Evolutionary conservation across 441 rosid genomes (phyloP).

Genomic region (Macaranga tanarius): DNA sequence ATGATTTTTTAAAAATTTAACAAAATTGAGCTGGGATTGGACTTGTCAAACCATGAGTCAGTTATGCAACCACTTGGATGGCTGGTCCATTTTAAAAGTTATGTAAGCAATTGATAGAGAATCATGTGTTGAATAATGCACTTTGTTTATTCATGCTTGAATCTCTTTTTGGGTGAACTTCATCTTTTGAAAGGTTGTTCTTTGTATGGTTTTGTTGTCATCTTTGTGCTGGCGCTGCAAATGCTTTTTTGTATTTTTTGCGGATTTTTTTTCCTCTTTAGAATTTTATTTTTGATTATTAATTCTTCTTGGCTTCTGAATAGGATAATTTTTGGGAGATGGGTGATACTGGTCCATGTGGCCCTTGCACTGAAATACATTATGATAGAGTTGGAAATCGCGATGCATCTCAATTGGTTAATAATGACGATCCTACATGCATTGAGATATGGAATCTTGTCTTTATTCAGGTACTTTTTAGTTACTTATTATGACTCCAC

Average conservation of each 20-base stretch:
- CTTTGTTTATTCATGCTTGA: not conserved
- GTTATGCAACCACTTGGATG: too few relatives aligned
- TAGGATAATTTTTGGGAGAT: conserved; percentile 99
- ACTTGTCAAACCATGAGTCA: too few relatives aligned
- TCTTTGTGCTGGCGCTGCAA: not conserved
- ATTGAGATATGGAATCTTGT: conserved; percentile 99
- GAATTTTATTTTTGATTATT: conserved; percentile 10
- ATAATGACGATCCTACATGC: conserved; percentile 97
- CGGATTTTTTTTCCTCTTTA: not conserved
- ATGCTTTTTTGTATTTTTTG: not conserved
- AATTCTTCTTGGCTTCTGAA: conserved; percentile 18
- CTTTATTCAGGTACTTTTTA: conserved; percentile 80
- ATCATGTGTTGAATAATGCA: not conserved
- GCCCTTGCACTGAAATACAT: conserved; percentile 99
- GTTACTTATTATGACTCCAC: not conserved
- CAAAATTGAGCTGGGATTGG: too few relatives aligned
- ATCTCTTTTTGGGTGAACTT: not conserved
- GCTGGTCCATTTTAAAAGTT: too few relatives aligned
- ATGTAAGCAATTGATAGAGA: too few relatives aligned
- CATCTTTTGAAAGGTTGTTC: not conserved
- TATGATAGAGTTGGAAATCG: conserved; percentile 89
- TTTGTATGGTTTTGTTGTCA: not conserved
- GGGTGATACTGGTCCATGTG: conserved; percentile 99
- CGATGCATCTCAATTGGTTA: conserved; percentile 77
- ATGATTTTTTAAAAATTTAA: too few relatives aligned